Percentiles rank a stretch among this genome's conserved stretches.
Conservation (phyloP, 2,329 filamentous ascomycete genomes). For the Penicillium italicum region DNA sequence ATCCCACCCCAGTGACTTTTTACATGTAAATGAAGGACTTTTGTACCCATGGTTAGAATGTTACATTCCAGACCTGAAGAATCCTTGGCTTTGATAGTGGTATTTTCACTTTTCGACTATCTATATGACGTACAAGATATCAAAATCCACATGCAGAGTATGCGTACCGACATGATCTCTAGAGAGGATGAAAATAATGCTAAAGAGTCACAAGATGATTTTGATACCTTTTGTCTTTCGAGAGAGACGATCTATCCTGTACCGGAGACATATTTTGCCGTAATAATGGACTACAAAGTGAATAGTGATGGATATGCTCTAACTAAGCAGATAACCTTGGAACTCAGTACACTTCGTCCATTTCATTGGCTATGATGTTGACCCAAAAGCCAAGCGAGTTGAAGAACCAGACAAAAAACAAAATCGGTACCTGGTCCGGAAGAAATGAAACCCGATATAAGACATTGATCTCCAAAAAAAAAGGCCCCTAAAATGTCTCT, state of each 20-base stretch:
- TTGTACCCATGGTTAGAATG: background rate
- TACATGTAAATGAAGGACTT: background rate
- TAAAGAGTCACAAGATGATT: background rate
- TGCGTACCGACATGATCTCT: background rate
- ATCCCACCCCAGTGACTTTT: background rate
- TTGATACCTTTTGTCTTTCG: background rate
- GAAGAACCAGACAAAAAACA: background rate
- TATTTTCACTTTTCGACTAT: background rate
- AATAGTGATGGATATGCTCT: background rate
- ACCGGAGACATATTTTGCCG: background rate
- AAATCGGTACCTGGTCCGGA: conserved; percentile 8
- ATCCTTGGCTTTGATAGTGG: background rate
- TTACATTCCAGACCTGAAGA: background rate
- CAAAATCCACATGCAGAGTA: background rate
- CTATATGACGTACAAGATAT: background rate
- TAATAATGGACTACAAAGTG: background rate
- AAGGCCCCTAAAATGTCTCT: conserved; percentile 4
- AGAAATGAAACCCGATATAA: conserved; percentile 1
- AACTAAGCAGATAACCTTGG: background rate
- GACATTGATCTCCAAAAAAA: background rate
- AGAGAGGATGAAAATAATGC: background rate
- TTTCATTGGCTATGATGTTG: background rate
- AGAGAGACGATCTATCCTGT: background rate
- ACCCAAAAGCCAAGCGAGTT: background rate
- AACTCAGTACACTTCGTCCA: background rate